Base-by-base conservation (phyloP, 345 rosid species). In the Eucalyptus rudis region DNA sequence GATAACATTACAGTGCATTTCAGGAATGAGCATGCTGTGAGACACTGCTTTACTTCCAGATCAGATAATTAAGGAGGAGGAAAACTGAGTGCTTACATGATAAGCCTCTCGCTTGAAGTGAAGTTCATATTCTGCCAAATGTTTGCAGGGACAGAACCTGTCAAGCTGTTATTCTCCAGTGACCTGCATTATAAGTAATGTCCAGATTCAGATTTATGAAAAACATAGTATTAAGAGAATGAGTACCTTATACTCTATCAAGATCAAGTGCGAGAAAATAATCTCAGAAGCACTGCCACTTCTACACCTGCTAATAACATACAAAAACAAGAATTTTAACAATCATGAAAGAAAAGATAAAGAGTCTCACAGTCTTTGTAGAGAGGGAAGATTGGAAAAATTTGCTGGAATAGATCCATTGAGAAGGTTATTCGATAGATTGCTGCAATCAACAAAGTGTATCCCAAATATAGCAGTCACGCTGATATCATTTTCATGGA, bases 291-390 rank as follows among this genome's bases (percentile, higher is more conserved):
- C 19, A n/a, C 25, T 8, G 40, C 24, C n/a, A 29, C 43, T 79
- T 50, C 44, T 64, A 36, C 86, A 85, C 17, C 79, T 40, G 47
- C 58, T 58, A 13, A 54, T n/a, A 64, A 59, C 24, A 66, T 66
- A 31, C 40, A 4, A n/a, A 58, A 58, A 59, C 33, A 64, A 59
- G 59, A 88, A 85, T 58, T 19, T 71, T 43, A 17, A 47, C 59
- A 52, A 31, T 25, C 36, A 33, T 1, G 29, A 31, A 56, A 68
- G 80, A n/a, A 76, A 71, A 19, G 43, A 71, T 45, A 80, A 54
- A 54, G 58, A 54, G 66, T 90, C 99, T 96, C 91, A 97, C 98
- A 97, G 92, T 91, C 36, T 93, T 90, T 97, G 98, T 91, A 97
- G 99, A 33, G 31, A 86, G 86, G 95, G 94, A 91, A 96, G 95